A percentile compares a stretch with the other conserved stretches of the same genome.
phyloP scores from a whole-genome alignment of 192 early-diverging fungal species.

The Chytriomyces sp. region DNA sequence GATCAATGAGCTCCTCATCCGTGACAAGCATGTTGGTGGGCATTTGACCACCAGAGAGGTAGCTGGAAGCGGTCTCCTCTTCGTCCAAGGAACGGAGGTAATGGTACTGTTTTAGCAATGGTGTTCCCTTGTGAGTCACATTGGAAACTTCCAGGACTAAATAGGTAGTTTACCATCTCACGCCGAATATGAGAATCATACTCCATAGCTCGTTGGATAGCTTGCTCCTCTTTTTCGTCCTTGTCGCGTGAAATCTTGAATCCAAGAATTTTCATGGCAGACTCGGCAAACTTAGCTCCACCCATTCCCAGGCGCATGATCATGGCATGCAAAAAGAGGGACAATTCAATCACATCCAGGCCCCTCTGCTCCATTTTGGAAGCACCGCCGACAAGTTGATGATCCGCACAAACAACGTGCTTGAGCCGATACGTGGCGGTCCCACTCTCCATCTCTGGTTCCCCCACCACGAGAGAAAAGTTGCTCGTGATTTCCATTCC shows the following conservation, averaged over 20 bases:
- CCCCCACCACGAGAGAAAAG: constrained; percentile 2
- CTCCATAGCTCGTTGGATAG: no score
- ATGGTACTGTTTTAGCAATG: not conserved
- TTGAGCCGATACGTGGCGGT: not conserved
- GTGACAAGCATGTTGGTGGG: not conserved
- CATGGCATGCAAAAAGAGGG: not conserved
- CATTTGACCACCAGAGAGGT: not conserved
- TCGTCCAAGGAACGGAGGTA: not conserved
- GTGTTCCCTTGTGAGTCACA: no score
- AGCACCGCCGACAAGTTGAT: not conserved
- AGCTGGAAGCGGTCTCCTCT: not conserved
- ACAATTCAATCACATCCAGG: not conserved
- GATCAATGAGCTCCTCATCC: not conserved
- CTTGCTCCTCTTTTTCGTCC: no score
- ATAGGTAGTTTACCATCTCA: no score
- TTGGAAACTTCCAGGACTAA: no score
- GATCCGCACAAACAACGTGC: not conserved
- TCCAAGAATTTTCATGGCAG: no score
- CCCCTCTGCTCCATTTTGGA: not conserved
- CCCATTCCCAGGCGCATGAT: not conserved
- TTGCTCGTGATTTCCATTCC: not conserved
- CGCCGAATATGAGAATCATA: no score
- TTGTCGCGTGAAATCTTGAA: no score
- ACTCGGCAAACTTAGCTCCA: not conserved
- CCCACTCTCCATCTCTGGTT: not conserved